Conservation (phyloP, 2,329 filamentous ascomycete genomes). For the Verticillium isaacii region DNA sequence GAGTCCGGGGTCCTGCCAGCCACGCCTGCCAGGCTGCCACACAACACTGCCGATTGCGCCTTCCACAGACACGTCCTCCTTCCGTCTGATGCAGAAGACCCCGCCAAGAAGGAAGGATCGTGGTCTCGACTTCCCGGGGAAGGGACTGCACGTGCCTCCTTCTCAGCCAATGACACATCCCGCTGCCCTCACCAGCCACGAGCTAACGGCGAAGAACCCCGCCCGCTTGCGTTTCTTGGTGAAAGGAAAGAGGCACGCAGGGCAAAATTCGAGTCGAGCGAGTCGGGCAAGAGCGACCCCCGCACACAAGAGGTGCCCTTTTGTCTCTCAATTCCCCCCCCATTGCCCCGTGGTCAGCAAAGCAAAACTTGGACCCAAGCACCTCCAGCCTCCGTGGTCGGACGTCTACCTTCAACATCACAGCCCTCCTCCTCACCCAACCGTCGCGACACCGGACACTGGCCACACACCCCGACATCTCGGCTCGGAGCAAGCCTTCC, state of each 20-base stretch:
- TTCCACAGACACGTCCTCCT: not conserved
- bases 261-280: not conserved
- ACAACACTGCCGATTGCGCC: not conserved
- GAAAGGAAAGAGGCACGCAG: not conserved
- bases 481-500: slow-evolving; percentile 1
- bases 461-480: slow-evolving; percentile 1
- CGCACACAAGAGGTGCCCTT: not conserved
- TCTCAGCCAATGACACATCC: not conserved
- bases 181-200: not conserved
- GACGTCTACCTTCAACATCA: slow-evolving; percentile 5
- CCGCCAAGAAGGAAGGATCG: not conserved
- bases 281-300: not conserved
- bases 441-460: slow-evolving; percentile 15
- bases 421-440: slow-evolving; percentile 10
- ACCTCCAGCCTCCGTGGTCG: slow-evolving; percentile 3
- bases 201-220: not conserved
- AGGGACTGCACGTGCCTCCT: not conserved
- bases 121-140: not conserved
- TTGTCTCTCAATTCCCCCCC: not conserved
- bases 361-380: slow-evolving; percentile 7
- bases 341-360: slow-evolving; percentile 6
- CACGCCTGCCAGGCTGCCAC: not conserved
- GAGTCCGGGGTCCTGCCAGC: not conserved
- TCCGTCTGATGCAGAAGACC: not conserved
- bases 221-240: not conserved